phyloP scores from a whole-genome alignment of 1,284 basidiomycete species.

The Anthracocystis walkeri region DNA sequence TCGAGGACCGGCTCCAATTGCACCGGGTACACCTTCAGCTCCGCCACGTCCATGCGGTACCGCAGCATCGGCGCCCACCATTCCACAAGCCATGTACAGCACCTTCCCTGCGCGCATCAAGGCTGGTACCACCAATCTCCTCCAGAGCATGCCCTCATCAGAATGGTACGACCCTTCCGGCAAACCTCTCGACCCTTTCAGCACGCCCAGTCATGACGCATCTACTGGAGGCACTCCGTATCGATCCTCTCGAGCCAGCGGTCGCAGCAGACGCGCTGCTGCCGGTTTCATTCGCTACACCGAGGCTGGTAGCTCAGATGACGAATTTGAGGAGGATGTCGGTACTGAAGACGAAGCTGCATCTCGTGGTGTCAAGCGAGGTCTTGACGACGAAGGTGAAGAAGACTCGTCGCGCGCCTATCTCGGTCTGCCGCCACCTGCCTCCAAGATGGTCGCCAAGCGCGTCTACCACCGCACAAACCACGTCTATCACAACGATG shows the following conservation, averaged over 20 bases:
- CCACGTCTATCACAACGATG: constrained; percentile 77
- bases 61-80: constrained; percentile 27
- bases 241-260: constrained; percentile 34
- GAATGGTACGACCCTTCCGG: constrained; percentile 46
- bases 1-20: constrained; percentile 31
- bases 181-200: constrained; percentile 39
- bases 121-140: constrained; percentile 88
- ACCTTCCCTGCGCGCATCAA: constrained; percentile 91
- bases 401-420: constrained; percentile 74
- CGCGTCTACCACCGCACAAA: constrained; percentile 72
- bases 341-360: constrained; percentile 49
- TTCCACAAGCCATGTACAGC: constrained; percentile 79
- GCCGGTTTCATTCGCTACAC: constrained; percentile 55
- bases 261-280: constrained; percentile 37
- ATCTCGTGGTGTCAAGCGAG: constrained; percentile 45
- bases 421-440: constrained; percentile 85
- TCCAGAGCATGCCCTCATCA: constrained; percentile 80
- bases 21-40: constrained; percentile 34
- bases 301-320: constrained; percentile 57
- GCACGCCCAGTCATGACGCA: constrained; percentile 27
- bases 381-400: constrained; percentile 49
- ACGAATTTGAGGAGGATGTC: constrained; percentile 52
- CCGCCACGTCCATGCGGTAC: constrained; percentile 38
- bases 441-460: constrained; percentile 79
- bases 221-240: constrained; percentile 20